Conservation (phyloP, 2,329 filamentous ascomycete genomes). For the Escovopsis weberi region DNA sequence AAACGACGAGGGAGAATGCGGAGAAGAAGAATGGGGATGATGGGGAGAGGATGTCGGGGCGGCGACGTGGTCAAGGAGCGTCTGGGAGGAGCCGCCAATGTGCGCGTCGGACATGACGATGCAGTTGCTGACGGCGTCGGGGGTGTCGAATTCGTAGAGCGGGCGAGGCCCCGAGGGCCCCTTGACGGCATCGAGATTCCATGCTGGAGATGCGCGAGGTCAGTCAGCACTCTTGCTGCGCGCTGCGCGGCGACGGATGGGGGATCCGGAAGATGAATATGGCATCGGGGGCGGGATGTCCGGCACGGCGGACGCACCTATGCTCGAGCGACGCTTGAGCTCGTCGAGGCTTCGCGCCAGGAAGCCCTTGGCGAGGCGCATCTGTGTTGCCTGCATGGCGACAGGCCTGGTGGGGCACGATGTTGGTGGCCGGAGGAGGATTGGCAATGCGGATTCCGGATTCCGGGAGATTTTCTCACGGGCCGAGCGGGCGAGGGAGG, state of each 20-base stretch:
- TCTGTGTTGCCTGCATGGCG: constrained; percentile 33
- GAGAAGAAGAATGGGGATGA: not conserved
- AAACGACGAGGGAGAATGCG: not conserved
- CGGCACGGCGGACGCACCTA: constrained; percentile 27
- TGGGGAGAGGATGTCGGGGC: constrained; percentile 7
- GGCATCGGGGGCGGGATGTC: too few species aligned
- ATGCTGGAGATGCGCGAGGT: constrained; percentile 28
- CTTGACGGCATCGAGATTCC: constrained; percentile 55
- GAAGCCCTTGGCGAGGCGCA: constrained; percentile 36
- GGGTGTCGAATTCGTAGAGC: constrained; percentile 47
- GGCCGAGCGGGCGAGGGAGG: too few species aligned
- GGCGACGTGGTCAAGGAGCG: constrained; percentile 51
- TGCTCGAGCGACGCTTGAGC: constrained; percentile 39
- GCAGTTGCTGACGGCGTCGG: constrained; percentile 33
- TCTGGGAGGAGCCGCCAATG: constrained; percentile 74
- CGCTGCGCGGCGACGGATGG: not conserved
- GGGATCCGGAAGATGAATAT: too few species aligned
- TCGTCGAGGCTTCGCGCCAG: constrained; percentile 44
- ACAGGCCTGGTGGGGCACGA: not conserved
- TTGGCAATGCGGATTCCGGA: not conserved
- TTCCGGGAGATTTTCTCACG: not conserved
- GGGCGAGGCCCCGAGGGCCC: constrained; percentile 47
- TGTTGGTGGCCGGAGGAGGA: constrained; percentile 3
- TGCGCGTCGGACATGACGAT: constrained; percentile 79
- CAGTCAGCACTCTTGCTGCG: not conserved